Conservation (phyloP, 169 alveolate genomes). For the Plasmodium vivax region DNA sequence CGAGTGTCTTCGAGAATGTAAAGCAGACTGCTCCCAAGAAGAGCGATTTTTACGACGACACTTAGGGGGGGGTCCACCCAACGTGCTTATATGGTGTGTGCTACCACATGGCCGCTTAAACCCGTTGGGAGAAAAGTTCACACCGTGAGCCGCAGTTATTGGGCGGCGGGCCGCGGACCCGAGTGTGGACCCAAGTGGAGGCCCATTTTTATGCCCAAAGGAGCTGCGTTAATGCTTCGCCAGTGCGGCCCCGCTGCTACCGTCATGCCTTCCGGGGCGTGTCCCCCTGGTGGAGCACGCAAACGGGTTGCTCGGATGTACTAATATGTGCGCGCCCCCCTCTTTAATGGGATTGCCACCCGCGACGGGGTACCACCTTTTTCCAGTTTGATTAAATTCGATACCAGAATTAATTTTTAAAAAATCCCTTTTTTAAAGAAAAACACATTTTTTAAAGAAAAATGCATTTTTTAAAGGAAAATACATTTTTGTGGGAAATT, state of each 20-base stretch:
- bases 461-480: not conserved
- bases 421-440: not conserved
- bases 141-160: not conserved
- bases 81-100: not conserved
- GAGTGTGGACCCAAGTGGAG: not conserved
- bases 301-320: not conserved
- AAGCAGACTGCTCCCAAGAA: conserved; percentile 18
- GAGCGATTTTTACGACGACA: conserved; percentile 61
- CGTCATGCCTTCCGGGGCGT: not conserved
- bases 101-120: not conserved
- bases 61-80: not conserved
- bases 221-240: not conserved
- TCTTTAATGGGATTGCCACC: not conserved
- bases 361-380: not conserved
- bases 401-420: not conserved
- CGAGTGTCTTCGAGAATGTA: conserved; percentile 34
- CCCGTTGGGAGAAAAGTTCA: not conserved
- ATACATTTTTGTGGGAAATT: not conserved
- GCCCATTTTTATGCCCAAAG: not conserved
- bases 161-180: not conserved
- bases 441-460: not conserved
- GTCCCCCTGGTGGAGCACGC: not conserved
- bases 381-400: not conserved
- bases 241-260: not conserved
- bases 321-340: not conserved